Evolutionary conservation across 2,329 filamentous ascomycete species (phyloP).

Genomic region (Achaetomium macrosporum): DNA sequence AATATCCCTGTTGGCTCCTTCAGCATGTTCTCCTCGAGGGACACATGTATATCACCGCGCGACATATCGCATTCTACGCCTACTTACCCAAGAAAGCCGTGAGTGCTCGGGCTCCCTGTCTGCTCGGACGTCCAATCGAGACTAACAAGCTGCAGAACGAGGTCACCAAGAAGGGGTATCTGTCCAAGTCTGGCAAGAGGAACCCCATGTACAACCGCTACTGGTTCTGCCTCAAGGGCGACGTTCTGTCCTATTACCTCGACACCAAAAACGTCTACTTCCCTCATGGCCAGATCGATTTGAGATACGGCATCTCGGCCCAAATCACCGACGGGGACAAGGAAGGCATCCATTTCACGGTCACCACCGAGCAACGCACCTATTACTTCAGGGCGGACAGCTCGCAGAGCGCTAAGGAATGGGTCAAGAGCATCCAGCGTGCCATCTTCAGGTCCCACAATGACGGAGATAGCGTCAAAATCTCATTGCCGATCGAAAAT

Average conservation of each 20-base stretch:
- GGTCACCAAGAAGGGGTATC: constrained; percentile 77
- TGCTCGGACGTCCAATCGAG: background rate
- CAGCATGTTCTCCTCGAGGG: constrained; percentile 90
- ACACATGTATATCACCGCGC: constrained; percentile 90
- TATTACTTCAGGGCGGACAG: constrained; percentile 91
- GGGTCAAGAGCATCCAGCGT: constrained; percentile 89
- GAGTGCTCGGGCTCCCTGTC: constrained; percentile 30
- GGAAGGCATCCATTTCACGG: constrained; percentile 69
- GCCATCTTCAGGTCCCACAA: constrained; percentile 96
- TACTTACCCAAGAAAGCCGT: constrained; percentile 92
- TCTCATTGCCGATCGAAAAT: constrained; percentile 81
- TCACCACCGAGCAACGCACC: constrained; percentile 74
- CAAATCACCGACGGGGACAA: constrained; percentile 69
- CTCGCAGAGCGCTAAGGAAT: constrained; percentile 81
- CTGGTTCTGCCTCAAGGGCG: constrained; percentile 89
- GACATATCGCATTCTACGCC: constrained; percentile 94
- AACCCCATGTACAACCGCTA: constrained; percentile 85
- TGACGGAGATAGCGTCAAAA: constrained; percentile 94
- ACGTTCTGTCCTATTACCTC: constrained; percentile 84
- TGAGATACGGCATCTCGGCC: constrained; percentile 88
- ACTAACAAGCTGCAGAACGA: constrained; percentile 46
- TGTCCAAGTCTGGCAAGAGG: constrained; percentile 81
- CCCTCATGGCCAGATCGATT: constrained; percentile 82
- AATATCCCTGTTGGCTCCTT: constrained; percentile 90
- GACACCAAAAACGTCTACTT: constrained; percentile 85